Evolutionary conservation across 331 rosid species (phyloP).

Genomic region (Pyracantha coccinea): DNA sequence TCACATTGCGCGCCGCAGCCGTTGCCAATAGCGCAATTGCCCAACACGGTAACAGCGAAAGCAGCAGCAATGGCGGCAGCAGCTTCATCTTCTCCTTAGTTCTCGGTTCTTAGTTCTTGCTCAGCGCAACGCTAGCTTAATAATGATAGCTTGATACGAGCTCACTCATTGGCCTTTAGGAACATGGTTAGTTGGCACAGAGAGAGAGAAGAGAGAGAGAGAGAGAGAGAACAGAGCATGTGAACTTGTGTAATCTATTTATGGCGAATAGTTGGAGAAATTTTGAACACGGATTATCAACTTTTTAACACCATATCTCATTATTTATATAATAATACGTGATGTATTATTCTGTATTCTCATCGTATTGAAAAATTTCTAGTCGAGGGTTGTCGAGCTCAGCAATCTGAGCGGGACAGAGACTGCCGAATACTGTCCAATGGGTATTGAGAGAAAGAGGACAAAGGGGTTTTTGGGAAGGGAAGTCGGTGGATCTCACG

Average conservation of each 20-base stretch:
- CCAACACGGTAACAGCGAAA: slow-evolving; percentile 10
- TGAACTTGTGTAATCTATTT: slow-evolving; percentile 2
- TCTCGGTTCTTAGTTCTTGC: neutral
- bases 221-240: neutral
- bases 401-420: neutral
- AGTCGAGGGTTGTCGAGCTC: too few relatives aligned
- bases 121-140: neutral
- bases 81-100: slow-evolving; percentile 1
- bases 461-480: neutral
- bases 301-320: too few relatives aligned
- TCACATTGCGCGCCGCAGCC: slow-evolving; percentile 39
- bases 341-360: too few relatives aligned
- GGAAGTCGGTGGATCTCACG: neutral
- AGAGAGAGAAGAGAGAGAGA: neutral
- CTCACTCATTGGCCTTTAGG: neutral
- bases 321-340: too few relatives aligned
- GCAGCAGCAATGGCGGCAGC: neutral
- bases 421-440: neutral
- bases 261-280: neutral
- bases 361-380: too few relatives aligned
- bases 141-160: neutral
- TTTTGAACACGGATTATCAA: too few relatives aligned
- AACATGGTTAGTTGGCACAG: neutral
- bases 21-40: slow-evolving; percentile 8
- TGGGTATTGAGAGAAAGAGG: neutral